These are phyloP conservation scores for Xylariaceae sp. DNA, from an alignment of 2,329 filamentous ascomycete genomes.

Conservation along the genomic window DNA sequence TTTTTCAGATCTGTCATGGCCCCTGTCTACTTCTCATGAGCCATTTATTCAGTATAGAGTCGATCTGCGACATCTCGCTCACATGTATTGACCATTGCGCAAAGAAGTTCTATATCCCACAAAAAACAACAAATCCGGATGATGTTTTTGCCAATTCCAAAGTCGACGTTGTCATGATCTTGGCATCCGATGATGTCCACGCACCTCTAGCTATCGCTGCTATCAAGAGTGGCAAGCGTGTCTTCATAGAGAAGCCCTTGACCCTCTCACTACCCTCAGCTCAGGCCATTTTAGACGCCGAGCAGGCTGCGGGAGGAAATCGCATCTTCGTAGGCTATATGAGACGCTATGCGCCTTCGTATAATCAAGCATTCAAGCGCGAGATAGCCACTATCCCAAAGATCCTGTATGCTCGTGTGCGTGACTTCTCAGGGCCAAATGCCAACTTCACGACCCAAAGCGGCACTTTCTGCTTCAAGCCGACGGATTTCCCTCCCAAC, in stretches of 20 bases:
- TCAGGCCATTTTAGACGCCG: conserved; percentile 43
- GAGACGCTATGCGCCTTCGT: conserved; percentile 48
- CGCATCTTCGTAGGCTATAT: conserved; percentile 55
- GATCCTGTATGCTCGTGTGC: conserved; percentile 48
- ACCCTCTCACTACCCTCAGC: conserved; percentile 42
- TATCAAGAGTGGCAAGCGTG: conserved; percentile 47
- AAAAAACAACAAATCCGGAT: conserved; percentile 31
- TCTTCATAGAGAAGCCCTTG: conserved; percentile 54
- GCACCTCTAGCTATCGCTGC: conserved; percentile 43
- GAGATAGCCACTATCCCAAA: conserved; percentile 45
- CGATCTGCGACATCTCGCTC: conserved; percentile 1
- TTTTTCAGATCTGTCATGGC: conserved; percentile 1
- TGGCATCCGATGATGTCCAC: conserved; percentile 49
- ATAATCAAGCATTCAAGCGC: conserved; percentile 44
- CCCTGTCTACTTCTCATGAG: conserved; percentile 1
- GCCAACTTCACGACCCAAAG: conserved; percentile 43
- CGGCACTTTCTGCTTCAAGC: conserved; percentile 43
- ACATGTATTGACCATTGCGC: conserved; percentile 2
- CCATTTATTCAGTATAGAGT: not conserved
- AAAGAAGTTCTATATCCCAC: not conserved
- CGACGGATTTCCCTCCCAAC: conserved; percentile 26
- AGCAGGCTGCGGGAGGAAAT: conserved; percentile 33
- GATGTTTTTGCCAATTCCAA: conserved; percentile 35
- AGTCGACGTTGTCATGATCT: conserved; percentile 49
- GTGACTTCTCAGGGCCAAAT: conserved; percentile 53